phyloP scores from a whole-genome alignment of 192 early-diverging fungal species.

The Coemansia sp. region DNA sequence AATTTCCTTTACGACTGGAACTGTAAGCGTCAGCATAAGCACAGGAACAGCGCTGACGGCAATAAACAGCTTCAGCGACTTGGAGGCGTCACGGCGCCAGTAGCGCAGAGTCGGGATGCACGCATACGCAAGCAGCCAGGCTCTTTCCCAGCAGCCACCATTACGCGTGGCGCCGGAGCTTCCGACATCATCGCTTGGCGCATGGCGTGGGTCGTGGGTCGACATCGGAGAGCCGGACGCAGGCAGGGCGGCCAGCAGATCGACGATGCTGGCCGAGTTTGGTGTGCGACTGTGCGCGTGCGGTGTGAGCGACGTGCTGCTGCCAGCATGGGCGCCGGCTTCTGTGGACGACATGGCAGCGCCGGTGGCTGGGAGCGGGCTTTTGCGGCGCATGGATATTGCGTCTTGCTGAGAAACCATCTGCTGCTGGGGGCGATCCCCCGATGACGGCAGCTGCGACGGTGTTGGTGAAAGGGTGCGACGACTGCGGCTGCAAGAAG shows the following conservation, averaged over 20 bases:
- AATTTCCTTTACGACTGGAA: slow-evolving; percentile 28
- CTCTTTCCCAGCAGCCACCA: neutral
- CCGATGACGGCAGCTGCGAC: neutral
- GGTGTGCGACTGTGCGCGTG: neutral
- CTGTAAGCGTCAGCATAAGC: slow-evolving; percentile 43
- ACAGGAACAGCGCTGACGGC: slow-evolving; percentile 45
- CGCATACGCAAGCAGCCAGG: neutral
- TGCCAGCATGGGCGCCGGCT: too few relatives aligned
- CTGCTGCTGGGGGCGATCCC: too few relatives aligned
- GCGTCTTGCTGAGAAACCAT: too few relatives aligned
- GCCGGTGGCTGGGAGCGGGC: neutral
- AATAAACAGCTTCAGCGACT: slow-evolving; percentile 34
- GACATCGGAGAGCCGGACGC: neutral
- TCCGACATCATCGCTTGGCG: neutral
- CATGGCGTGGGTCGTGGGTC: neutral
- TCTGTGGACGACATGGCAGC: neutral
- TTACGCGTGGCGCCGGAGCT: neutral
- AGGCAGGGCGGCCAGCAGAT: neutral
- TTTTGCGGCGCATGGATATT: too few relatives aligned
- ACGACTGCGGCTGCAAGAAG: neutral
- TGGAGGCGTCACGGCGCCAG: slow-evolving; percentile 32
- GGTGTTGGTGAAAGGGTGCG: neutral
- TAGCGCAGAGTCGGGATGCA: slow-evolving; percentile 44
- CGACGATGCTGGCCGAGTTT: slow-evolving; percentile 6
- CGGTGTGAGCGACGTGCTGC: neutral